Evolutionary conservation across 1,139 yeast genomes (phyloP).

Genomic region (Geotrichum cucujoidarum): DNA sequence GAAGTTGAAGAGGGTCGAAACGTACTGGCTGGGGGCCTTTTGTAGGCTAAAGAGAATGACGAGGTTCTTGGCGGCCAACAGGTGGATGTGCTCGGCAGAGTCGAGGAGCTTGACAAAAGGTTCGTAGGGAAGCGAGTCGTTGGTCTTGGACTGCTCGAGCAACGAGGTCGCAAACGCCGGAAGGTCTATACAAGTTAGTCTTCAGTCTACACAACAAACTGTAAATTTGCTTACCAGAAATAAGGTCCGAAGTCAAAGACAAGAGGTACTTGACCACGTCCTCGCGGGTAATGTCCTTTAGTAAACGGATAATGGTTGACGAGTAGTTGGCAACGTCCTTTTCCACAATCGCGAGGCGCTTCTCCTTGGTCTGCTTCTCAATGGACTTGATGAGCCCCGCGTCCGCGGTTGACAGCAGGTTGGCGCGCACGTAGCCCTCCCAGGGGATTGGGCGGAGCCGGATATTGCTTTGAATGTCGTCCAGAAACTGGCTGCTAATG

Average conservation of each 20-base stretch:
- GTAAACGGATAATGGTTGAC: conserved; percentile 50
- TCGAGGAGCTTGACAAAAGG: conserved; percentile 52
- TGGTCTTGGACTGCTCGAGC: conserved; percentile 40
- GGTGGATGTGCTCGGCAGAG: conserved; percentile 38
- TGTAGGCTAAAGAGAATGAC: conserved; percentile 29
- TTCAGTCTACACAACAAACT: neutral
- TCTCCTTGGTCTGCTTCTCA: conserved; percentile 45
- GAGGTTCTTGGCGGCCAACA: conserved; percentile 36
- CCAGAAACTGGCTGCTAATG: conserved; percentile 40
- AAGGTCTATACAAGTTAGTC: conserved; percentile 38
- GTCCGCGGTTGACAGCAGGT: conserved; percentile 59
- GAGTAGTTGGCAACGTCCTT: conserved; percentile 51
- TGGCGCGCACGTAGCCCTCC: conserved; percentile 84
- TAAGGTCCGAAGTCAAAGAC: conserved; percentile 62
- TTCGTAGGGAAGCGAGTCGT: conserved; percentile 49
- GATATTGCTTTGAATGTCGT: conserved; percentile 68
- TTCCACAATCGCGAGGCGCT: conserved; percentile 32
- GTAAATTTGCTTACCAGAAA: conserved; percentile 26
- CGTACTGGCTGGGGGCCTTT: conserved; percentile 27
- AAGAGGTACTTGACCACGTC: conserved; percentile 73
- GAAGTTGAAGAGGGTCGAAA: conserved; percentile 44
- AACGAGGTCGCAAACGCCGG: conserved; percentile 47
- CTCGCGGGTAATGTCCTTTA: conserved; percentile 51
- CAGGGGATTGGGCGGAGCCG: conserved; percentile 85
- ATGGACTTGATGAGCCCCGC: conserved; percentile 61